These are phyloP conservation scores for Pyricularia pennisetigena DNA, from an alignment of 2,329 filamentous ascomycete genomes.

Conservation along the genomic window DNA sequence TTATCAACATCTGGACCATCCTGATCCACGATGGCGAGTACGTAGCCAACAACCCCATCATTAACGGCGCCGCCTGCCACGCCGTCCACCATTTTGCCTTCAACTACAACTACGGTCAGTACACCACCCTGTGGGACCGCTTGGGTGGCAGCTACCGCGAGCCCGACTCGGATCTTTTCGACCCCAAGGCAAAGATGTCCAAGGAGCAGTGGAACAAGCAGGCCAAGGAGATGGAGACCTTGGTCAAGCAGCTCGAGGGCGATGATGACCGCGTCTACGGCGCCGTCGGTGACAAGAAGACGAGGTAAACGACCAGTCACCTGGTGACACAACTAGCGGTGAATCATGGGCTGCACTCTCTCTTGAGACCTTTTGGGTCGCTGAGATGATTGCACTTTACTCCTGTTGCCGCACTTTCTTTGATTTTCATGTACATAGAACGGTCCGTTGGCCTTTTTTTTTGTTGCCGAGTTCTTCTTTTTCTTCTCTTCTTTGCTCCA, in stretches of 20 bases:
- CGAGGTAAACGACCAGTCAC: slow-evolving; percentile 16
- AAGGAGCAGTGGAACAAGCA: slow-evolving; percentile 72
- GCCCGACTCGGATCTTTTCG: slow-evolving; percentile 79
- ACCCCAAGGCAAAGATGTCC: slow-evolving; percentile 77
- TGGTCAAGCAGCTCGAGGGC: slow-evolving; percentile 62
- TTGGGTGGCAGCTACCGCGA: slow-evolving; percentile 77
- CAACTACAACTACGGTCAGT: slow-evolving; percentile 92
- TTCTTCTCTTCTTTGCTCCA: too few species aligned
- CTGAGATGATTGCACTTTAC: not conserved
- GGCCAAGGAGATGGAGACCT: slow-evolving; percentile 62
- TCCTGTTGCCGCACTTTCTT: not conserved
- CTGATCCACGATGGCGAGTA: slow-evolving; percentile 96
- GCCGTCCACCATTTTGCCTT: slow-evolving; percentile 83
- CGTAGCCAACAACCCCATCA: slow-evolving; percentile 76
- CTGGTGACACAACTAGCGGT: not conserved
- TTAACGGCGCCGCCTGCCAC: slow-evolving; percentile 93
- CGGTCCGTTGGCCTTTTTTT: not conserved
- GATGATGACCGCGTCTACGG: slow-evolving; percentile 41
- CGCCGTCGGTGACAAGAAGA: slow-evolving; percentile 34
- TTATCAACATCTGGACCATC: slow-evolving; percentile 95
- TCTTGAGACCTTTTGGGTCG: not conserved
- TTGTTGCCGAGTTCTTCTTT: too few species aligned
- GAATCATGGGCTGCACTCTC: not conserved
- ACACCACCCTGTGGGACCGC: slow-evolving; percentile 86
- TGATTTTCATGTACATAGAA: not conserved